Evolutionary conservation across 495 filamentous ascomycete species (phyloP).

Genomic region (Aspergillus egyptiacus): DNA sequence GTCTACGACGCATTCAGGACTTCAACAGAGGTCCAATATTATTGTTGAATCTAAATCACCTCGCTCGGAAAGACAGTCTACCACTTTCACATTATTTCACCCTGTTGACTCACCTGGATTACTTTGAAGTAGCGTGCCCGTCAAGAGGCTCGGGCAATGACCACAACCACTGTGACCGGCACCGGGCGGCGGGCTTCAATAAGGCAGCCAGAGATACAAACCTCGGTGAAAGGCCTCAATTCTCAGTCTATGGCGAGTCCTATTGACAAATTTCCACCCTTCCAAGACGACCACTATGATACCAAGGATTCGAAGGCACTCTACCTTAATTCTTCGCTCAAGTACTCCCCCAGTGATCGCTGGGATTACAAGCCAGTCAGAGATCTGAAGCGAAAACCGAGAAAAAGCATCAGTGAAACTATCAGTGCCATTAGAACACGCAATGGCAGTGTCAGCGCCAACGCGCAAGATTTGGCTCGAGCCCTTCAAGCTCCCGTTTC

Average conservation of each 20-base stretch:
- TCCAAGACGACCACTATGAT: constrained; percentile 32
- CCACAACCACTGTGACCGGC: constrained; percentile 41
- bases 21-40: too few species aligned
- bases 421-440: constrained; percentile 71
- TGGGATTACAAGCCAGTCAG: constrained; percentile 42
- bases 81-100: too few species aligned
- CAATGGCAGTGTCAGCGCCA: constrained; percentile 78
- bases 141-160: constrained; percentile 24
- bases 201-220: constrained; percentile 36
- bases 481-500: constrained; percentile 87
- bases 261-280: constrained; percentile 41
- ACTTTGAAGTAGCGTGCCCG: neutral
- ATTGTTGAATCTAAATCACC: too few species aligned
- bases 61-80: too few species aligned
- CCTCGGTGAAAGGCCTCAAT: constrained; percentile 23
- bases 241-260: constrained; percentile 35
- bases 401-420: constrained; percentile 82
- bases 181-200: constrained; percentile 42
- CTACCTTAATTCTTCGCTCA: constrained; percentile 26
- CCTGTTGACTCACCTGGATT: too few species aligned
- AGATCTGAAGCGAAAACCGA: constrained; percentile 56
- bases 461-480: constrained; percentile 88
- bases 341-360: constrained; percentile 29
- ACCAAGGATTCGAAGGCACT: constrained; percentile 20
- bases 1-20: too few species aligned